Evolutionary conservation across 441 rosid genomes (phyloP), one percentile per base, ranked within the genome.

Genomic region (Gossypium lobatum): DNA sequence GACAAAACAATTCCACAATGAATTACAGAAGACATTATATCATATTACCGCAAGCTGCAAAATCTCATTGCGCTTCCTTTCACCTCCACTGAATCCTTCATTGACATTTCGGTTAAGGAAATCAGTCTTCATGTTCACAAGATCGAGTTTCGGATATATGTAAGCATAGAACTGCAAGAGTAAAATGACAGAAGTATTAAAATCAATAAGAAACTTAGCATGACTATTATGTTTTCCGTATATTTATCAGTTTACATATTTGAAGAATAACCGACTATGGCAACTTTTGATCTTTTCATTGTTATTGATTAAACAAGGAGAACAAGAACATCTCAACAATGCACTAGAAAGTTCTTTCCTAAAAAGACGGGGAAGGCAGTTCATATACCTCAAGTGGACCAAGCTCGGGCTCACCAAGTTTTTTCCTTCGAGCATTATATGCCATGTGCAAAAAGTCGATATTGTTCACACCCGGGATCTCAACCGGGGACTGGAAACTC

Each of bases 61-160:
- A 79, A 93, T 93, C 81, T 95, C 99, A 52, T 93, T 95, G 75
- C 97, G 97, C 77, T 95, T 95, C 83, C 86, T 93, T 84, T 95
- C 98, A 69, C 98, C 99, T 9, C 99, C 98, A 73, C 99, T 95
- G 76, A 95, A 95, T 31, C 99, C 99, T 87, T 92, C 99, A 83
- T 95, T 93, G 26, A 95, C 99, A 80, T 95, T 95, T 85, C 99
- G 84, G 79, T 91, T 89, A 37, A 95, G 93, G 80, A 91, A 95
- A 83, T 93, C 97, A 0, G 80, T 88, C 86, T 92, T 90, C 95
- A 93, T 93, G 79, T 92, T 95, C 85, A 95, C 87, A 55, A 83
- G 84, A 76, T 86, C 89, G 11, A 95, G 95, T 81, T 95, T 95
- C 45, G 96, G 88, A 74, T 77, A 85, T 57, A 95, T 69, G 73